phyloP scores from a whole-genome alignment of 129 eudicot species.

The Logfia minima region DNA sequence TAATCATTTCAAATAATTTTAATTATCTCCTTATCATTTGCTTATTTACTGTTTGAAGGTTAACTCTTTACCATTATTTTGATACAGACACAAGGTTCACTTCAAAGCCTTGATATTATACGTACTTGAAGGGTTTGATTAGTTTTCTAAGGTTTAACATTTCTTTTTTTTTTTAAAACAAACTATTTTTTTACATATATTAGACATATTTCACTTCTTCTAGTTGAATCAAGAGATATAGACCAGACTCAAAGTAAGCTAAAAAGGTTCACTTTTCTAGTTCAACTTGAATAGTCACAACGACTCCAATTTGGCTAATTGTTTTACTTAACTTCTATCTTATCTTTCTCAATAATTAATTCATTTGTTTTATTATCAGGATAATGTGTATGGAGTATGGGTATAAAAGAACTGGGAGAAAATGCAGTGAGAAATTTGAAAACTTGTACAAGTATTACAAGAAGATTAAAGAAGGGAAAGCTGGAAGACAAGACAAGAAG shows the following conservation, averaged over 20 bases:
- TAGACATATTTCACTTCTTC: slow-evolving; percentile 5
- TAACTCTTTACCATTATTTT: not conserved
- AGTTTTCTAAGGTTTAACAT: not conserved
- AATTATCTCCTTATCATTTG: slow-evolving; percentile 2
- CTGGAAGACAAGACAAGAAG: slow-evolving; percentile 84
- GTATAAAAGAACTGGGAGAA: slow-evolving; percentile 86
- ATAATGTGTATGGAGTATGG: slow-evolving; percentile 89
- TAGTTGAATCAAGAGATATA: not conserved
- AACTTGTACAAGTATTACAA: slow-evolving; percentile 95
- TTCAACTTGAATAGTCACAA: no score
- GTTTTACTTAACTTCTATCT: no score
- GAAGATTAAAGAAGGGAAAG: slow-evolving; percentile 93
- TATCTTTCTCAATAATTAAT: not conserved
- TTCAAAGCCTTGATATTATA: slow-evolving; percentile 9
- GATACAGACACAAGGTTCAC: slow-evolving; percentile 17
- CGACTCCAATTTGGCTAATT: no score
- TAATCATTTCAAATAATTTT: not conserved
- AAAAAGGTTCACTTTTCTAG: no score
- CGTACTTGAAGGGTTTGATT: slow-evolving; percentile 26
- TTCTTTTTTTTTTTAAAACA: not conserved
- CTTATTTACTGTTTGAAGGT: slow-evolving; percentile 10
- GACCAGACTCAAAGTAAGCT: no score
- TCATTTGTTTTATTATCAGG: slow-evolving; percentile 38
- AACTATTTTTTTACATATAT: no score
- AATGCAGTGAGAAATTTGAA: slow-evolving; percentile 97